phyloP scores from a whole-genome alignment of 2,329 filamentous ascomycete genomes.

The Aquanectria penicillioides region DNA sequence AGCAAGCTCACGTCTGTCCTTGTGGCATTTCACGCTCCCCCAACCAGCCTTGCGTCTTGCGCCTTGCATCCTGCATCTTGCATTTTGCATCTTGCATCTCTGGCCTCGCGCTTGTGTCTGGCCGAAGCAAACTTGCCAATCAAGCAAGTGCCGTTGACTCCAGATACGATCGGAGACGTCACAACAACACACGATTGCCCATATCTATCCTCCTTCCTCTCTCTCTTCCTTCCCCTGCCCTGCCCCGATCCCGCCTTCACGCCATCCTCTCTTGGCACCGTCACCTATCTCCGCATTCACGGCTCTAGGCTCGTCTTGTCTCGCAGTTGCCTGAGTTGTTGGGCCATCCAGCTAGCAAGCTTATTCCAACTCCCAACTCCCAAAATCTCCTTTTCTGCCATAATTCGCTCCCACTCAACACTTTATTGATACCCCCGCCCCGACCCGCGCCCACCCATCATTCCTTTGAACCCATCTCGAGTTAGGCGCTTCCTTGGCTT shows the following conservation, averaged over 20 bases:
- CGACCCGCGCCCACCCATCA: neutral
- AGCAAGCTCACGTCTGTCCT: neutral
- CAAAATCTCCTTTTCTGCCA: constrained; percentile 16
- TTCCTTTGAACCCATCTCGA: neutral
- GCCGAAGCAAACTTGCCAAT: constrained; percentile 5
- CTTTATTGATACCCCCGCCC: constrained; percentile 3
- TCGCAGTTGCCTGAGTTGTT: constrained; percentile 19
- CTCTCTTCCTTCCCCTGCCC: neutral
- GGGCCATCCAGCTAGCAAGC: constrained; percentile 29
- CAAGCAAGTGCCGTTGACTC: neutral
- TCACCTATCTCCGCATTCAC: neutral
- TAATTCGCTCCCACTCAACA: constrained; percentile 11
- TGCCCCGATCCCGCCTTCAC: neutral
- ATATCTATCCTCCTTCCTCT: neutral
- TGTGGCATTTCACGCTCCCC: neutral
- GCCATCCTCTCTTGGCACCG: no score
- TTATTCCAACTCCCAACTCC: constrained; percentile 39
- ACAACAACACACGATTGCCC: neutral
- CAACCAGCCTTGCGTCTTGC: neutral
- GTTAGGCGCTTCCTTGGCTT: neutral
- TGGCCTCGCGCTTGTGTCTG: constrained; percentile 2
- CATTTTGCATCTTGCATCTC: neutral
- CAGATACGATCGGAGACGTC: neutral
- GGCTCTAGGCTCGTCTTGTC: neutral
- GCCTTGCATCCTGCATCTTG: neutral